A percentile compares a stretch with the other conserved stretches of the same genome.
Evolutionary conservation across 2,329 filamentous ascomycete species (phyloP).

Genomic region (Massarina eburnea): DNA sequence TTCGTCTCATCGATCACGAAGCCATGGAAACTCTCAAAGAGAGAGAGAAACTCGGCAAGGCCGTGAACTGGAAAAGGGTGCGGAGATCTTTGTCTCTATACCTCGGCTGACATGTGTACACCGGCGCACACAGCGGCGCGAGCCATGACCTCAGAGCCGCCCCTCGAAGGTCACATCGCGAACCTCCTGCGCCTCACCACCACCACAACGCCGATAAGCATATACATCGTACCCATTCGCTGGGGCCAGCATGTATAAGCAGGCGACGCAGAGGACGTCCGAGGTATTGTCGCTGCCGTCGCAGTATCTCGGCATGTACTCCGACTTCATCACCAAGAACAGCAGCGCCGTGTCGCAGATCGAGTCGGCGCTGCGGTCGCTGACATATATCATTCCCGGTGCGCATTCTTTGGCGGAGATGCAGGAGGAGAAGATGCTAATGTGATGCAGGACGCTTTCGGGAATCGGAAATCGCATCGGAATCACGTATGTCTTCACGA

Average conservation of each 20-base stretch:
- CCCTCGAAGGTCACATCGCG: slow-evolving; percentile 16
- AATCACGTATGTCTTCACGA: slow-evolving; percentile 62
- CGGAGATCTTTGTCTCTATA: no score
- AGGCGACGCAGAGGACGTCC: slow-evolving; percentile 44
- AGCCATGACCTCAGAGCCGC: slow-evolving; percentile 26
- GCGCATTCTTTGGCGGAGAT: slow-evolving; percentile 18
- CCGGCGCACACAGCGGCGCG: slow-evolving; percentile 35
- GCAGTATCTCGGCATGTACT: slow-evolving; percentile 71
- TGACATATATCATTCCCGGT: slow-evolving; percentile 96
- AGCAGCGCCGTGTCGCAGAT: slow-evolving; percentile 91
- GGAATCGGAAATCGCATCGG: slow-evolving; percentile 92
- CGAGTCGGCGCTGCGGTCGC: slow-evolving; percentile 84
- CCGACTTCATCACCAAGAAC: slow-evolving; percentile 93
- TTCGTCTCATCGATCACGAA: no score
- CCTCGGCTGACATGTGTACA: slow-evolving; percentile 24
- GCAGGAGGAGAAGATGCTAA: slow-evolving; percentile 17
- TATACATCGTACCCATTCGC: slow-evolving; percentile 13
- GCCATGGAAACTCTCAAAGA: no score
- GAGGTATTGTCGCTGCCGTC: slow-evolving; percentile 61
- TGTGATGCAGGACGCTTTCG: slow-evolving; percentile 69
- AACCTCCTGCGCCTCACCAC: slow-evolving; percentile 21
- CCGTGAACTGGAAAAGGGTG: no score
- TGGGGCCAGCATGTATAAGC: slow-evolving; percentile 38
- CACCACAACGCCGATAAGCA: slow-evolving; percentile 14
- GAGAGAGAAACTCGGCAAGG: no score